A percentile compares a stretch with the other conserved stretches of the same genome.
These are phyloP conservation scores for Clarkia xantiana DNA, from an alignment of 345 rosid species.

Conservation along the genomic window DNA sequence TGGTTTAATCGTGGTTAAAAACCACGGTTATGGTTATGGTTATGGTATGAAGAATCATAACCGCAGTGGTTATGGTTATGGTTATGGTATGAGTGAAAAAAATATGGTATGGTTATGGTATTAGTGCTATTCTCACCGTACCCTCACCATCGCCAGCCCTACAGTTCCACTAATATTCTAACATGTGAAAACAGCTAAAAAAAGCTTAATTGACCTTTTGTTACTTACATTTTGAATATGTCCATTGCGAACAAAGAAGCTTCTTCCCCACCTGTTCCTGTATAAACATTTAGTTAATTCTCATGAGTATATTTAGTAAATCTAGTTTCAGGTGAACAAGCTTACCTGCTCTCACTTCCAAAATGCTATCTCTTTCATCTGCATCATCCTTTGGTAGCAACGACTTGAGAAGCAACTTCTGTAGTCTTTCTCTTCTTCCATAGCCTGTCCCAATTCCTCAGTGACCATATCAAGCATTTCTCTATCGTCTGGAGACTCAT, in stretches of 20 bases:
- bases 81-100: too few relatives aligned
- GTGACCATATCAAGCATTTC: constrained; percentile 72
- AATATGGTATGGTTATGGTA: too few relatives aligned
- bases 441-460: constrained; percentile 45
- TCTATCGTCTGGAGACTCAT: constrained; percentile 51
- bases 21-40: too few relatives aligned
- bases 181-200: background rate
- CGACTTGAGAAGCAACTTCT: constrained; percentile 53
- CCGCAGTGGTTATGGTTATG: too few relatives aligned
- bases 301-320: too few relatives aligned
- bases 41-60: too few relatives aligned
- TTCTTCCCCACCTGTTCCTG: constrained; percentile 94
- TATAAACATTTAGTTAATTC: constrained; percentile 12
- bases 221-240: constrained; percentile 65
- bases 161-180: background rate
- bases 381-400: constrained; percentile 97
- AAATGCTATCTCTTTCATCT: constrained; percentile 84
- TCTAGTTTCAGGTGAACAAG: background rate
- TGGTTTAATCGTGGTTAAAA: too few relatives aligned
- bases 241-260: constrained; percentile 97
- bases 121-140: too few relatives aligned
- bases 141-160: too few relatives aligned
- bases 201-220: background rate
- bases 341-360: constrained; percentile 99
- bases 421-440: constrained; percentile 59